Base-by-base conservation (phyloP, 306 rosid species). In the Quercus engelmannii region DNA sequence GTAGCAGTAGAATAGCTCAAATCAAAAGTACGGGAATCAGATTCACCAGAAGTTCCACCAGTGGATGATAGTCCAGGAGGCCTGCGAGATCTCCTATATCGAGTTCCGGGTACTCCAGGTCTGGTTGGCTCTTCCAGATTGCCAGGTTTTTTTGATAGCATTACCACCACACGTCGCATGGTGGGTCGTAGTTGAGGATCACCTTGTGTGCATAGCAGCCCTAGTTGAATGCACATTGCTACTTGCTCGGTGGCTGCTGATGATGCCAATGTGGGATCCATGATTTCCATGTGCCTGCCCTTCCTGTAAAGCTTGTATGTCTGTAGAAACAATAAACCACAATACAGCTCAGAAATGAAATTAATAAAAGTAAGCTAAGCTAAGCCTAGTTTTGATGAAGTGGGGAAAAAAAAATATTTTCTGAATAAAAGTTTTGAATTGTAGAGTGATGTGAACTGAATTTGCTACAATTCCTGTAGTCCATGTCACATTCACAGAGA, bases 301-400 rank as follows among this genome's bases (percentile, higher is more conserved):
- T 88, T 95, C 89, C 88, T 95, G 92, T 90, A 88, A 68, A 88
- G 86, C 87, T 88, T 93, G 90, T 93, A 95, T 78, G 96, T 88
- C 99, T 95, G 76, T 67, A 67, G 13, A 54, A 55, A 63, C 28
- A 54, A 43, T 4, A 71, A 28, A 59, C 1, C 69, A 71, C 30
- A 61, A 51, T 11, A 19, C n/a, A 52, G 56, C 35, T 28, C 30
- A 69, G 63, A 31, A 33, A 64, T 57, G 14, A n/a, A 21, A 23
- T 25, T 30, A 61, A 21, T 61, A 10, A 49, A 49, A 10, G 15
- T 11, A 25, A 61, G 31, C 19, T 11, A 25, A 61, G 31, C 19
- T 63, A 49, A 49, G 54, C 54, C 54, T 49, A 49, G 54, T 63
- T 14, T 1, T 23, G 14, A 59, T 59, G 25, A 59, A 59, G 15